Evolutionary conservation across 1,284 basidiomycete genomes (phyloP), one percentile per base, ranked within the genome.

Genomic region (Wolfiporia cocos): DNA sequence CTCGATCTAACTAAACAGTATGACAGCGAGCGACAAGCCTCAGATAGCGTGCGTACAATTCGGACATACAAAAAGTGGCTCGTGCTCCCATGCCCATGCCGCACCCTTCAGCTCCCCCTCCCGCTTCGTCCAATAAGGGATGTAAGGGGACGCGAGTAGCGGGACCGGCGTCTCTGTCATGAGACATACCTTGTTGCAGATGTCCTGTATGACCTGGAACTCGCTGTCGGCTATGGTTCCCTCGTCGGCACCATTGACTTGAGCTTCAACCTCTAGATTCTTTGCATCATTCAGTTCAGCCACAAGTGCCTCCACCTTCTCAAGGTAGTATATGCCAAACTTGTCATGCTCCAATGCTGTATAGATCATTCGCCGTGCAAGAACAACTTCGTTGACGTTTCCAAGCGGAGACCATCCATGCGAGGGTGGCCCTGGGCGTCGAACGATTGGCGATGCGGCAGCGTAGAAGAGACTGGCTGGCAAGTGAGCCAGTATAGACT

Each of bases 311-410:
- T n/a, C n/a, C n/a, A n/a, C n/a, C n/a, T n/a, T n/a, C n/a, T n/a
- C n/a, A n/a, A n/a, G n/a, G n/a, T n/a, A n/a, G n/a, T n/a, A n/a
- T n/a, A n/a, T n/a, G n/a, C n/a, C n/a, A n/a, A 29, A 11, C 9
- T 41, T 19, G 11, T 32, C 40, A 4, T 41, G 43, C 37, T 50
- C 50, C 30, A 53, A 23, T 2, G 52, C 54, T 20, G 48, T 46
- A 39, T 49, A 71, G 9, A 59, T 50, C 26, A 56, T 39, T 20
- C 52, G 49, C 9, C 58, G 56, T 5, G 58, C 58, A 41, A 58
- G 49, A 18, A 55, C 50, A 26, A 59, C 57, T 37, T 58, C 56
- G 14, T 47, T 33, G 29, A 55, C 50, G 42, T 61, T 61, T 5
- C 58, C 58, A 28, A 49, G 44, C 5, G 53, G 46, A 10, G 39